Conservation (phyloP, 805 yeast species). For the Wickerhamomyces chambardii region DNA sequence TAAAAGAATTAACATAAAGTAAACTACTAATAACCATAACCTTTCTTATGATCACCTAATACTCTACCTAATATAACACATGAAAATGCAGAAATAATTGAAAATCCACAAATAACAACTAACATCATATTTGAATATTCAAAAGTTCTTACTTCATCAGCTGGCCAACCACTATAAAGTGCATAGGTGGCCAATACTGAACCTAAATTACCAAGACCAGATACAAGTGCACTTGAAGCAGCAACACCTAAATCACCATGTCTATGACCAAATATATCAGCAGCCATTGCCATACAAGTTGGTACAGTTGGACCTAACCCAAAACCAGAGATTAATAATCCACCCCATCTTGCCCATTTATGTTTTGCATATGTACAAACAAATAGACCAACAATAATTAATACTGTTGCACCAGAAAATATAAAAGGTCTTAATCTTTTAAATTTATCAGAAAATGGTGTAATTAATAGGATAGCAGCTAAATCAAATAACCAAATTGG, state of each 20-base stretch:
- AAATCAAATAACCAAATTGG: constrained; percentile 89
- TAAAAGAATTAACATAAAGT: too few relatives aligned
- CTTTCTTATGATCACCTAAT: background rate
- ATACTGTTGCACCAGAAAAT: constrained; percentile 50
- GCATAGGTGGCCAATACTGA: constrained; percentile 84
- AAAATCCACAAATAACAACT: constrained; percentile 66
- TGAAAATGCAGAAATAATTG: constrained; percentile 41
- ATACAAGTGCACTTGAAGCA: constrained; percentile 71
- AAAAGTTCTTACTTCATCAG: constrained; percentile 51
- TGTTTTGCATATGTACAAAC: constrained; percentile 70
- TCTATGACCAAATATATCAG: constrained; percentile 60
- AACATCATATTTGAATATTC: constrained; percentile 77
- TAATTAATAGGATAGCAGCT: constrained; percentile 61
- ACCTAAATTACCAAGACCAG: constrained; percentile 84
- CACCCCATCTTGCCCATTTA: constrained; percentile 73
- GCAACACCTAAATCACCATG: constrained; percentile 86
- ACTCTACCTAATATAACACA: background rate
- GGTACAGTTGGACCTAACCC: constrained; percentile 93
- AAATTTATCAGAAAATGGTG: constrained; percentile 73
- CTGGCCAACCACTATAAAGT: constrained; percentile 82
- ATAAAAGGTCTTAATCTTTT: constrained; percentile 50
- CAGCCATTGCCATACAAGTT: constrained; percentile 74
- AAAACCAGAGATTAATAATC: constrained; percentile 72
- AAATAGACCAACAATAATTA: constrained; percentile 67
- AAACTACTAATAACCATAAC: background rate